Evolutionary conservation across 768 basidiomycete genomes (phyloP), one percentile per base, ranked within the genome.

Genomic region (Dendrothele bispora): DNA sequence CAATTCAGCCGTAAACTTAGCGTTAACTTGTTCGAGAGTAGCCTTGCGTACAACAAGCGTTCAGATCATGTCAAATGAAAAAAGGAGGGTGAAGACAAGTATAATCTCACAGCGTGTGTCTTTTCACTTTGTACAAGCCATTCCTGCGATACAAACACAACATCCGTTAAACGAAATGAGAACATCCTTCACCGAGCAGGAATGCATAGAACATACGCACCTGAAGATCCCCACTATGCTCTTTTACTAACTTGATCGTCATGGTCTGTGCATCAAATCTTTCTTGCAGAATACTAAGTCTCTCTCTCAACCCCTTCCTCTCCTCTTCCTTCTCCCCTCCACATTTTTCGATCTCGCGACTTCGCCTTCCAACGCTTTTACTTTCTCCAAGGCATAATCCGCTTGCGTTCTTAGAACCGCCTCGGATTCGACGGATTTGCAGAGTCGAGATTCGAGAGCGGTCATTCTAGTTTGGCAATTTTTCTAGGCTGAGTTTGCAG

Each of bases 251-350:
- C 21, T 73, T 70, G 39, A 83, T 61, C 2, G 79, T 77, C 5
- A 78, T 64, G 1, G 71, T 60, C 52, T 84, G 82, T 14, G 80
- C 74, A 10, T 86, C 83, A 44, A 78, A 79, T 21, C 82, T 74
- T 45, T 86, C 82, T 56, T 84, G 77, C 14, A 83, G 65, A 29
- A 71, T n/a, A n/a, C n/a, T n/a, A n/a, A n/a, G n/a, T n/a, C n/a
- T n/a, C n/a, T n/a, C n/a, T n/a, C n/a, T n/a, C n/a, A n/a, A n/a
- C n/a, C n/a, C n/a, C n/a, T n/a, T n/a, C n/a, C n/a, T n/a, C n/a
- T n/a, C 46, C 35, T 51, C 49, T 39, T 59, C 60, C 30, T 49
- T 46, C 22, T 59, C 56, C 26, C 50, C 29, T 55, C 53, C 11
- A 39, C 43, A 8, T 57, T 38, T 34, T 45, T 55, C n/a, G 52